These are phyloP conservation scores for Nannizziopsis arthrosporioides DNA, from an alignment of 2,329 filamentous ascomycete species.

Conservation along the genomic window DNA sequence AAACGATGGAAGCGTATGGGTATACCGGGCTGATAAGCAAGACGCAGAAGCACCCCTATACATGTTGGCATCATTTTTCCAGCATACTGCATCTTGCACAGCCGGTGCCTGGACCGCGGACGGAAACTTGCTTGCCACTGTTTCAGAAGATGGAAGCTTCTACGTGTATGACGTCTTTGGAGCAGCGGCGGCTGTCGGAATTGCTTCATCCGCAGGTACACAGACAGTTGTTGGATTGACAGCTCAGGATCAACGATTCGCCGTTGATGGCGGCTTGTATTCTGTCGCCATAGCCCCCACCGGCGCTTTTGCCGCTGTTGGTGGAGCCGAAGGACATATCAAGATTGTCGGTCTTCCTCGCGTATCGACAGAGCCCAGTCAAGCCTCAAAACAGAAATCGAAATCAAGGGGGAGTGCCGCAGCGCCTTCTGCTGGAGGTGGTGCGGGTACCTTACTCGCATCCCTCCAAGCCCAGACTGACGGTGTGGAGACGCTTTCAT, in stretches of 20 bases:
- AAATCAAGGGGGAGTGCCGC: conserved; percentile 36
- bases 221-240: conserved; percentile 67
- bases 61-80: conserved; percentile 84
- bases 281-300: conserved; percentile 72
- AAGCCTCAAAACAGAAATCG: conserved; percentile 39
- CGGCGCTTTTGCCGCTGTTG: conserved; percentile 68
- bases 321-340: conserved; percentile 76
- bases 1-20: conserved; percentile 86
- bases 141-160: conserved; percentile 76
- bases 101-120: conserved; percentile 85
- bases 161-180: conserved; percentile 92
- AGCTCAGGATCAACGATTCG: conserved; percentile 74
- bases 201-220: conserved; percentile 44
- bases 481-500: conserved; percentile 63
- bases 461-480: conserved; percentile 67
- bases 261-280: conserved; percentile 82
- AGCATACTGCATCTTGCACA: conserved; percentile 76
- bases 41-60: conserved; percentile 54
- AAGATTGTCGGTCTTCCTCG: conserved; percentile 75
- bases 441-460: conserved; percentile 65
- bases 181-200: conserved; percentile 54
- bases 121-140: conserved; percentile 73
- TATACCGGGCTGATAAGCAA: conserved; percentile 69
- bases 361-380: conserved; percentile 33
- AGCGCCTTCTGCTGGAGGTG: conserved; percentile 42